Conservation (phyloP, 768 basidiomycete genomes). For the Termitomyces sp. region DNA sequence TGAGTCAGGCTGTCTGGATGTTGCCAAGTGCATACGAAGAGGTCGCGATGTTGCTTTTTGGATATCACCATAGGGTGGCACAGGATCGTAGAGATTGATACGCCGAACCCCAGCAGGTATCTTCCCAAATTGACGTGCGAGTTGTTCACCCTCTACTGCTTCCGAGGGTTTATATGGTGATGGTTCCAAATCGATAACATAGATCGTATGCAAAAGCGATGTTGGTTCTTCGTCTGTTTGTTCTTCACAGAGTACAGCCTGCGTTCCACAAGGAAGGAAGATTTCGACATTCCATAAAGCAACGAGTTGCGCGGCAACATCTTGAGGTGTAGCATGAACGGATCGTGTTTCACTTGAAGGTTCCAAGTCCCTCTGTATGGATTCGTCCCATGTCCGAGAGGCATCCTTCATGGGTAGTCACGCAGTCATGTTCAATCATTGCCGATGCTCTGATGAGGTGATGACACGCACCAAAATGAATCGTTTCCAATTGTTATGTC, state of each 20-base stretch:
- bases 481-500: not conserved
- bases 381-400: not conserved
- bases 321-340: not conserved
- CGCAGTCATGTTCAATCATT: not conserved
- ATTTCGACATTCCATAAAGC: not conserved
- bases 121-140: not conserved
- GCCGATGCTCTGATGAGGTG: not conserved
- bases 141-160: not conserved
- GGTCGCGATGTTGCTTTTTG: not conserved
- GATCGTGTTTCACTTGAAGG: not conserved
- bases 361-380: not conserved
- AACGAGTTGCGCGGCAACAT: not conserved
- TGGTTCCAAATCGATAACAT: not conserved
- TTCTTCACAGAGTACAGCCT: not conserved
- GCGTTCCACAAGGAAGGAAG: not conserved
- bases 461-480: not conserved
- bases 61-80: not conserved
- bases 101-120: not conserved
- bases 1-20: not conserved
- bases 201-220: not conserved
- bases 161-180: not conserved
- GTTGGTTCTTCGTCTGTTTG: not conserved
- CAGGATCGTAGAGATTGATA: not conserved
- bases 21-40: not conserved
- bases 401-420: not conserved